Evolutionary conservation across 768 basidiomycete genomes (phyloP).

Genomic region (Boletus reticulatus): DNA sequence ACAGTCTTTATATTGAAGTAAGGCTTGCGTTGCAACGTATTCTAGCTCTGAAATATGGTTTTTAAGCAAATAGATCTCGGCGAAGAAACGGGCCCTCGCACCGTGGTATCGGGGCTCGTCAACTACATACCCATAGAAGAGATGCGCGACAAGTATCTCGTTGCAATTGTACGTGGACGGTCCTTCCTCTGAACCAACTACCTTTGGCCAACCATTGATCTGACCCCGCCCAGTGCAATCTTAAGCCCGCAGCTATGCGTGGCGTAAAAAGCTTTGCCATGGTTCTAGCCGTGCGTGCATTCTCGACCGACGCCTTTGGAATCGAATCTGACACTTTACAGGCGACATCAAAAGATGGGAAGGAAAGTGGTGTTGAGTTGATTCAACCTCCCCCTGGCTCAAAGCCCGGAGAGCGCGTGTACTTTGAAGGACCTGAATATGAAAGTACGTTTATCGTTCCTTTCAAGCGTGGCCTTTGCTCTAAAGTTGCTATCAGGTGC

Average conservation of each 20-base stretch:
- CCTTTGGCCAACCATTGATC: background rate
- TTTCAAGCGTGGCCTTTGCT: background rate
- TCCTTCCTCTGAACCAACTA: background rate
- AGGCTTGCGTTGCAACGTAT: constrained; percentile 8
- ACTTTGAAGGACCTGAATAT: constrained; percentile 89
- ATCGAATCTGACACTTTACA: constrained; percentile 28
- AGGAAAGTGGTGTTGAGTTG: constrained; percentile 87
- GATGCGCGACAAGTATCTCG: constrained; percentile 80
- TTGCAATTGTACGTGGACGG: constrained; percentile 65
- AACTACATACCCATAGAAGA: constrained; percentile 95
- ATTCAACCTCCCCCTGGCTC: constrained; percentile 83
- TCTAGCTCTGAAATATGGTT: background rate
- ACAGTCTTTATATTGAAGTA: constrained; percentile 94
- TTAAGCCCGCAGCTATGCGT: constrained; percentile 96
- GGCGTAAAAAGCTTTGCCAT: constrained; percentile 98
- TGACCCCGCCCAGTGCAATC: constrained; percentile 60
- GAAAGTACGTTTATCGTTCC: constrained; percentile 52
- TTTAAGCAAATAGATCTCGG: constrained; percentile 91
- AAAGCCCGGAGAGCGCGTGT: constrained; percentile 90
- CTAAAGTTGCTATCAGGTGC: constrained; percentile 39
- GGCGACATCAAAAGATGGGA: constrained; percentile 90
- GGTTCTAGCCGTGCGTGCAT: constrained; percentile 78
- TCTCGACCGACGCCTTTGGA: background rate
- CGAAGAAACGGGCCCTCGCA: constrained; percentile 91
- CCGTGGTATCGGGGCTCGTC: constrained; percentile 95